Percentiles rank a stretch among this genome's conserved stretches.
Conservation (phyloP, 495 filamentous ascomycete species). For the Neurospora pannonica region DNA sequence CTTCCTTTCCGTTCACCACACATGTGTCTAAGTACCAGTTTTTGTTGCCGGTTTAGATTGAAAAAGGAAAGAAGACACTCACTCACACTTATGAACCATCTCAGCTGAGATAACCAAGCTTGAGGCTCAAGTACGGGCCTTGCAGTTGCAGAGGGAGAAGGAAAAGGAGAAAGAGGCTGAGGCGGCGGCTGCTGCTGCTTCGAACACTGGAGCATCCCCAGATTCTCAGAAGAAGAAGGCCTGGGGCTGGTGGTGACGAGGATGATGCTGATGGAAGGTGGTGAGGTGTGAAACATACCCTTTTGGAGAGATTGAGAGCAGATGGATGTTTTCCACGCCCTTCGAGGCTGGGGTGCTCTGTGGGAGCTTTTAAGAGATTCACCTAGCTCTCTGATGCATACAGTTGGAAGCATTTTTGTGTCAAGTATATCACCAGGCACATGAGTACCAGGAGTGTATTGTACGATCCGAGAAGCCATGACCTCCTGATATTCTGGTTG, state of each 20-base stretch:
- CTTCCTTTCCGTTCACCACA: background rate
- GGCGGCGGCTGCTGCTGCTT: background rate
- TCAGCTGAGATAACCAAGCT: slow-evolving; percentile 13
- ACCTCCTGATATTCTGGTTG: background rate
- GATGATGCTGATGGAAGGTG: background rate
- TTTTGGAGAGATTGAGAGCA: background rate
- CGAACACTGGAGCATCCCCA: background rate
- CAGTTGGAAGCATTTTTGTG: background rate
- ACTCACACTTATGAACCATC: background rate
- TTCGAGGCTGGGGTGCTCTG: background rate
- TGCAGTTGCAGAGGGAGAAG: slow-evolving; percentile 7
- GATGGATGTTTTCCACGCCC: background rate
- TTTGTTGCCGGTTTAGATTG: background rate
- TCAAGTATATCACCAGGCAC: background rate
- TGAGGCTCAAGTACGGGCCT: slow-evolving; percentile 12
- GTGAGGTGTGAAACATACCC: background rate
- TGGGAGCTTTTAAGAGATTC: background rate
- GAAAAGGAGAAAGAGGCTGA: background rate
- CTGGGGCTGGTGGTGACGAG: background rate
- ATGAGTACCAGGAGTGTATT: background rate
- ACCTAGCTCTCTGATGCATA: background rate
- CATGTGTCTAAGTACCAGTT: background rate
- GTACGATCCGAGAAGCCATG: background rate
- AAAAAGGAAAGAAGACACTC: background rate
- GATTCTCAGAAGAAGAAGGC: background rate